Evolutionary conservation across 306 rosid genomes (phyloP).

Genomic region (Trichosanthes truncata): DNA sequence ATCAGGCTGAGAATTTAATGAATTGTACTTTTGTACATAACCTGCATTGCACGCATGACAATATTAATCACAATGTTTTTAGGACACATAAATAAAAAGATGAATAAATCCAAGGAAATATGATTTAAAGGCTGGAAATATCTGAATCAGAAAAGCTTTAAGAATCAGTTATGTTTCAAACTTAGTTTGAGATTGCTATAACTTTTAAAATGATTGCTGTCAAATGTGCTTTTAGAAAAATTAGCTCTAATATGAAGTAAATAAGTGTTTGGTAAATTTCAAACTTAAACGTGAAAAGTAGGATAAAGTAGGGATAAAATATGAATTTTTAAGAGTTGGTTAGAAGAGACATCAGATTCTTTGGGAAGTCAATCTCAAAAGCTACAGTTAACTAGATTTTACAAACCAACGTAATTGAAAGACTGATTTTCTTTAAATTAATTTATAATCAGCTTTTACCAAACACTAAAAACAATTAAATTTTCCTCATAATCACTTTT

Average conservation of each 20-base stretch:
- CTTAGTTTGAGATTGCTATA: not conserved
- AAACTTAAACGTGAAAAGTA: not conserved
- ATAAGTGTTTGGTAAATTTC: not conserved
- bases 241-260: not conserved
- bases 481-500: not conserved
- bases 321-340: not conserved
- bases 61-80: conserved; percentile 12
- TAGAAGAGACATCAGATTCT: not conserved
- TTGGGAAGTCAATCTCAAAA: not conserved
- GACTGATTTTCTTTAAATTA: not conserved
- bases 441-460: not conserved
- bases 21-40: conserved; percentile 84
- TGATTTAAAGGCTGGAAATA: not conserved
- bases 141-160: not conserved
- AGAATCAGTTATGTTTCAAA: not conserved
- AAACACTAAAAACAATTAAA: not conserved
- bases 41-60: conserved; percentile 34
- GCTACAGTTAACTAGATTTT: not conserved
- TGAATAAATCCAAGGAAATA: not conserved
- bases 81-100: conserved; percentile 12
- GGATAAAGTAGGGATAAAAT: not conserved
- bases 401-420: not conserved
- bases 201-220: not conserved
- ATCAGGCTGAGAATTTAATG: conserved; percentile 92
- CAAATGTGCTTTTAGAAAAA: too few species aligned